Evolutionary conservation across 106 monocot genomes (phyloP).

Genomic region (Dendrobium officinale): DNA sequence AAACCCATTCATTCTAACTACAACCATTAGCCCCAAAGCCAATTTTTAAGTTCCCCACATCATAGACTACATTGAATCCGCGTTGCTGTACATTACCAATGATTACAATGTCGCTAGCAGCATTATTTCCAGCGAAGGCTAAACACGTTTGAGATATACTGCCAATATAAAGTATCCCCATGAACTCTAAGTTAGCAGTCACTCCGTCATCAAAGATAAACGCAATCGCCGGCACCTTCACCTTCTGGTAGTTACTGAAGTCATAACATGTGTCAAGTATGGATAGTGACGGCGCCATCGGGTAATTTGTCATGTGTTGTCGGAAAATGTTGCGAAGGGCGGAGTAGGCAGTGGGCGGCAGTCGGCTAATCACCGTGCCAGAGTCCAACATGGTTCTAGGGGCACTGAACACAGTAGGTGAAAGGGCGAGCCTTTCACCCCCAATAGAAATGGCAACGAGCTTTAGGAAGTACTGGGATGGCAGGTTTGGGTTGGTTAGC

Average conservation of each 20-base stretch:
- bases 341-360: no score
- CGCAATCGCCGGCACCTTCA: slow-evolving; percentile 12
- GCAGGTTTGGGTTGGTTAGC: no score
- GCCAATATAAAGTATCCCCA: no score
- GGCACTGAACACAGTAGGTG: no score
- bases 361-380: slow-evolving; percentile 1
- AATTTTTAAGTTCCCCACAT: neutral
- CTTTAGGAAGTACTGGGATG: no score
- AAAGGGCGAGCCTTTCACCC: no score
- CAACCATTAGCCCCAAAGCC: slow-evolving; percentile 20
- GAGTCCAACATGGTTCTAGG: no score
- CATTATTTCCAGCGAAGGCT: slow-evolving; percentile 13
- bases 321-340: no score
- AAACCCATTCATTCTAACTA: neutral
- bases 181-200: no score
- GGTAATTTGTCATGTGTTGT: neutral
- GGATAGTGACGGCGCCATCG: neutral
- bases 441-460: no score
- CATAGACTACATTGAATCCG: slow-evolving; percentile 26
- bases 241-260: neutral
- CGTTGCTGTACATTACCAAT: slow-evolving; percentile 31
- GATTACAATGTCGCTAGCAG: neutral
- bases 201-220: slow-evolving; percentile 8
- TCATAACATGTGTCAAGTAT: slow-evolving; percentile 39
- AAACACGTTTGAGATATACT: slow-evolving; percentile 11